Base-by-base conservation (phyloP, 257 asterid species). In the Ocimum tenuiflorum region DNA sequence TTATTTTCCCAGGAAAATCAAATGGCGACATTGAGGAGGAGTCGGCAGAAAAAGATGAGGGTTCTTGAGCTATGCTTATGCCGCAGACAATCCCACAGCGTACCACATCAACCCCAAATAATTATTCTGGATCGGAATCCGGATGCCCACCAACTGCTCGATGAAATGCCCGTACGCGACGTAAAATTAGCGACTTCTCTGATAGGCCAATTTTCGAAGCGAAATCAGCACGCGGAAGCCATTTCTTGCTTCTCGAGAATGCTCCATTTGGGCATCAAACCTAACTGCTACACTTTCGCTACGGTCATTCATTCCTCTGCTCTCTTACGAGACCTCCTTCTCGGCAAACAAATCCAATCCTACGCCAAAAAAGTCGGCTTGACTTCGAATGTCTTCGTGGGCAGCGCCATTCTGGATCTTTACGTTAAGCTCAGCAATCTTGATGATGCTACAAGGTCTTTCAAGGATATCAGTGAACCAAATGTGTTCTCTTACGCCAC, bases 401-500 rank as follows among this genome's bases (percentile, higher is more conserved):
- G 98, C 18, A 85, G 98, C 65, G 77, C 89, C 3, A 31, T 85
- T 62, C 73, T 82, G 70, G 80, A 88, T 78, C 86, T 82, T 59
- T 89, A 87, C 45, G 88, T 77, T 20, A 91, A 89, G 77, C 9
- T 83, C 13, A 58, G 88, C 52, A 68, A 24, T 18, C n/a, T 82
- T 4, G 68, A 66, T 29, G 84, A 83, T 49, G 83, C 86, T 17
- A 31, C 63, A 5, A 72, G 64, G 73, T 91, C 77, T 19, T 89
- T 91, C 51, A 24, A 68, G 27, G 91, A 89, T 49, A 89, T 75
- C 8, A 43, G 76, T 10, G 50, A 71, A 5, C 96, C 96, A 4
- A 85, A 89, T 41, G 98, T 89, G 45, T 91, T 89, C 63, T 83
- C 96, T 11, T 81, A 81, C 55, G 76, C 95, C 8, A 80, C 92